phyloP scores from a whole-genome alignment of 2,329 filamentous ascomycete genomes.

The Fusarium haematococcum region DNA sequence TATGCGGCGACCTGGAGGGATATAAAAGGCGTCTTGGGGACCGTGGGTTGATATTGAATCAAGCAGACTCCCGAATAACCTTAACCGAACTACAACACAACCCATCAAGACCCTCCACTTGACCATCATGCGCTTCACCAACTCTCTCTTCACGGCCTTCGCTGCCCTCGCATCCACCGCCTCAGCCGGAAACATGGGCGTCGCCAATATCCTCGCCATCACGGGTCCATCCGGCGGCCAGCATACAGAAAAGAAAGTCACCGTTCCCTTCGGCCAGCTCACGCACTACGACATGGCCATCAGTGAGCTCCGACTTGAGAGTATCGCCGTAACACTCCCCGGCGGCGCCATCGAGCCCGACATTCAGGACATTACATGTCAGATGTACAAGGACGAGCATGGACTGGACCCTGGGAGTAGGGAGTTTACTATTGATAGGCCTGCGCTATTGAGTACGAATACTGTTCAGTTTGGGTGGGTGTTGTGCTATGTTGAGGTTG shows the following conservation, averaged over 20 bases:
- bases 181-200: neutral
- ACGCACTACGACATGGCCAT: neutral
- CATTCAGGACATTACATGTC: slow-evolving; percentile 19
- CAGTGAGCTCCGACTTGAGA: neutral
- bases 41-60: neutral
- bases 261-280: neutral
- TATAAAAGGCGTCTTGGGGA: neutral
- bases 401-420: slow-evolving; percentile 23
- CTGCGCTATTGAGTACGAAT: slow-evolving; percentile 28
- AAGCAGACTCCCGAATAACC: neutral
- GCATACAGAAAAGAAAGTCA: neutral
- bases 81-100: neutral
- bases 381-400: slow-evolving; percentile 31
- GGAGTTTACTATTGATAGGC: slow-evolving; percentile 6
- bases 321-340: slow-evolving; percentile 14
- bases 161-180: neutral
- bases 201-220: neutral
- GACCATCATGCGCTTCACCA: neutral
- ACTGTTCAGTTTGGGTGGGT: slow-evolving; percentile 33
- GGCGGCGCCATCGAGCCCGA: neutral
- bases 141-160: neutral
- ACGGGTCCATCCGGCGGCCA: neutral
- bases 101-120: neutral
- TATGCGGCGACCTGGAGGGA: neutral
- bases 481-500: slow-evolving; percentile 20